Evolutionary conservation across 306 rosid genomes (phyloP), one percentile per base, ranked within the genome.

Genomic region (Medicago lupulina): DNA sequence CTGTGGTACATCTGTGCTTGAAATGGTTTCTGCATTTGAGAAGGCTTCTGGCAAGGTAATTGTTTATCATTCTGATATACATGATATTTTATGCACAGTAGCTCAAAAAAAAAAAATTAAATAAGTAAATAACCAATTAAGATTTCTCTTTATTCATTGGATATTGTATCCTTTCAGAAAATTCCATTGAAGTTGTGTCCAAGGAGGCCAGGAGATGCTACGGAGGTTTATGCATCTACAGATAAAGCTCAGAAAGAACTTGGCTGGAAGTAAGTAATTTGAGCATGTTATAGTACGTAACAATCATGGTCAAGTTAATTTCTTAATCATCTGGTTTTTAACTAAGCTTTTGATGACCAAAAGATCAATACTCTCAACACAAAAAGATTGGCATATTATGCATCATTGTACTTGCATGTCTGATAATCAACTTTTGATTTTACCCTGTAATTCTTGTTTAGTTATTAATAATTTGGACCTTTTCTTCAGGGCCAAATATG

Each of bases 21-120:
- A 95, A 89, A 95, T 95, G 97, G 97, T 95, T 54, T 78, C 89
- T 47, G 99, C 93, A 67, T 95, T 92, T 61, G 93, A 95, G 76
- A 90, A 92, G 66, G 97, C 97, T 53, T 85, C 86, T 67, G 88
- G 96, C 85, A 92, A 95, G 97, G 98, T 95, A 70, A 78, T 11
- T 73, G 11, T 39, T 43, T 9, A 43, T 59, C 10, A 41, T 41
- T 7, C 25, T 36, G 63, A 57, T 38, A 5, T 40, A 57, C 23
- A 57, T 0, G 49, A 23, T 28, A 50, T 2, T 41, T 39, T 39
- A 31, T 70, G 12, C 3, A 5, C 16, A 25, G 38, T 7, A 61
- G 8, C 34, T 14, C 64, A 36, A 9, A 63, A 44, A 36, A 9
- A 63, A 44, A 31, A 40, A 64, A n/a, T 54, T 60, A 57, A 80